Evolutionary conservation across 2,329 filamentous ascomycete species (phyloP), one percentile per base, ranked within the genome.

Genomic region (Geosmithia morbida): DNA sequence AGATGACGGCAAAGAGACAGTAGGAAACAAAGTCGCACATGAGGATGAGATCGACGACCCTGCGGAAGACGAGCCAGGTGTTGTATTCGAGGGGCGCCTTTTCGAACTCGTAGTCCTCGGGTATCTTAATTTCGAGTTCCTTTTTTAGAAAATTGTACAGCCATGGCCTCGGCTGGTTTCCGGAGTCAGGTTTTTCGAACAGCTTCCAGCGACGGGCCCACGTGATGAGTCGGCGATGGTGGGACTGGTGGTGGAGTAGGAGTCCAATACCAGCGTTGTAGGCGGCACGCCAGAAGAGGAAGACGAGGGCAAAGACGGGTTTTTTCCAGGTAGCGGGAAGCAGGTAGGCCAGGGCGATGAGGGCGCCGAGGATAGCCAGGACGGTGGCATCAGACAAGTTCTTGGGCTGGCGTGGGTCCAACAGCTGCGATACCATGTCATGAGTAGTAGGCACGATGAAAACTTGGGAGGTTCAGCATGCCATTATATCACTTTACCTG

Each of bases 21-120:
- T 97, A 98, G 45, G 90, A 95, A 52, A 85, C 82, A 64, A 98
- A 98, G 69, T 98, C 92, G 72, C 89, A 96, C 88, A 98, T 95
- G 60, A 98, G 72, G 61, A 97, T 96, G 62, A 98, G 70, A 68
- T 98, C 92, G 60, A 97, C 92, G 30, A 97, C 78, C 57, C 92
- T 83, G 55, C 92, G 83, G 69, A 98, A 98, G 55, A 96, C 79
- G 48, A 98, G 77, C 92, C 92, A 98, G 41, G 92, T 95, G 69
- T 98, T 98, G 76, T 97, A 98, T 74, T 98, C 92, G 63, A 97
- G 73, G 16, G 92, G 92, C 0, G 90, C 90, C 56, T 85, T 77
- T 56, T 94, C 89, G 60, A 98, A 95, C 53, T 82, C 81, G 70
- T 97, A 98, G 68, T 98, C 88, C 58, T 85, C 76, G 3, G 86